Evolutionary conservation across 176 grass and related monocot genomes (phyloP), one percentile per base, ranked within the genome.

Genomic region (sorghum (Sorghum bicolor)): DNA sequence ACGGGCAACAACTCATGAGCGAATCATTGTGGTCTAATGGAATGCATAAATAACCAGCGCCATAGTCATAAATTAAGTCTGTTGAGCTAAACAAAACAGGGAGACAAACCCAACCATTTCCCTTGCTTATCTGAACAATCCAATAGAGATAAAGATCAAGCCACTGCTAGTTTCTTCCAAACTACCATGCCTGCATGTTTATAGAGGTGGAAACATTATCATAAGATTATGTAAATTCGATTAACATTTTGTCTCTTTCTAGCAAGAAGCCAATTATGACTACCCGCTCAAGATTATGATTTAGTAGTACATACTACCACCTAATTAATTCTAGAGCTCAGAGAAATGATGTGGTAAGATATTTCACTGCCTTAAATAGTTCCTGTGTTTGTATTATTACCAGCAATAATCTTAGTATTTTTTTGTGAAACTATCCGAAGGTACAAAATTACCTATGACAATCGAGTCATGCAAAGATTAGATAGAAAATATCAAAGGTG

Each of bases 401-500:
- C 36, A 26, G 25, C 30, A 29, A 31, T 4, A 64, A 22, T 11
- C 4, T 30, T 22, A 58, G 0, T 22, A 72, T 31, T 60, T 40
- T 28, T 38, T 28, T 26, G 30, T 22, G 7, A 20, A 41, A 79
- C 30, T 31, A 44, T 19, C 8, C 1, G 8, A 3, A 44, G 2
- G 11, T 13, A 44, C 11, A 8, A 0, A 58, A 6, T 30, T 13
- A 32, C 4, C 6, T 28, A 36, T 63, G 29, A 5, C 26, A 29
- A 29, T 58, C 36, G 5, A 74, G 6, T 12, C 64, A 22, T 3
- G 5, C 6, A 39, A 39, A 9, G 0, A 62, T 44, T 44, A 44
- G 11, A 14, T 3, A 44, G 8, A 44, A 44, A 14, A 44, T 3
- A 2, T 72, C 30, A 94, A 88, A 79, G 88, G 87, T 48, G 87